Percentiles rank a stretch among this genome's conserved stretches.
These are phyloP conservation scores for Glarea lozoyensis DNA, from an alignment of 495 filamentous ascomycete species.

Conservation along the genomic window DNA sequence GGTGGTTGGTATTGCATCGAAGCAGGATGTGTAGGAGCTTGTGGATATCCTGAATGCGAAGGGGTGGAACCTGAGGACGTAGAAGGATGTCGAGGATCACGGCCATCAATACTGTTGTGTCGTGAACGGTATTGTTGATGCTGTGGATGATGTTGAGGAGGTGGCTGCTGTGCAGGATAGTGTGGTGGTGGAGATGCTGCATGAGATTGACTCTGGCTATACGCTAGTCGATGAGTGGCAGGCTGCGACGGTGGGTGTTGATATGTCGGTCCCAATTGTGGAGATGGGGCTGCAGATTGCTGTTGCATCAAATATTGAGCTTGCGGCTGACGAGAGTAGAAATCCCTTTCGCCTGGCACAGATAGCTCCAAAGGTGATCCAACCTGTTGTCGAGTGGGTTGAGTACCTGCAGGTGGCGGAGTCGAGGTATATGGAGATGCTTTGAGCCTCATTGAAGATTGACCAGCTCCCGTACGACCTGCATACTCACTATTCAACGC, in stretches of 20 bases:
- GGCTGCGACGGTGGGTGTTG: constrained; percentile 10
- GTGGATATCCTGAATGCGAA: constrained; percentile 14
- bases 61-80: constrained; percentile 9
- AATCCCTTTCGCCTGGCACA: constrained; percentile 16
- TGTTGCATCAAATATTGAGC: constrained; percentile 13
- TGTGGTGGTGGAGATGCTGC: constrained; percentile 18
- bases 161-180: constrained; percentile 16
- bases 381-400: constrained; percentile 9
- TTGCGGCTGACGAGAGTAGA: constrained; percentile 11
- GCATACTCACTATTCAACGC: constrained; percentile 11
- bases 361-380: constrained; percentile 17
- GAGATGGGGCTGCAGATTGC: constrained; percentile 15
- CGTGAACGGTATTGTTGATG: constrained; percentile 15
- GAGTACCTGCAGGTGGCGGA: constrained; percentile 2
- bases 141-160: constrained; percentile 13
- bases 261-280: constrained; percentile 20
- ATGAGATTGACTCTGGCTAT: constrained; percentile 8
- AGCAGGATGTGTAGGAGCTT: constrained; percentile 28
- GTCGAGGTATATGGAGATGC: constrained; percentile 20
- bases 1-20: constrained; percentile 33
- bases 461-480: constrained; percentile 11
- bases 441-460: constrained; percentile 15
- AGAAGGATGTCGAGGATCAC: constrained; percentile 13
- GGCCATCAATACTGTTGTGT: constrained; percentile 20
- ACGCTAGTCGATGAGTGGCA: constrained; percentile 15